Conservation (phyloP, 2,329 filamentous ascomycete species). For the Pseudogymnoascus sp. region DNA sequence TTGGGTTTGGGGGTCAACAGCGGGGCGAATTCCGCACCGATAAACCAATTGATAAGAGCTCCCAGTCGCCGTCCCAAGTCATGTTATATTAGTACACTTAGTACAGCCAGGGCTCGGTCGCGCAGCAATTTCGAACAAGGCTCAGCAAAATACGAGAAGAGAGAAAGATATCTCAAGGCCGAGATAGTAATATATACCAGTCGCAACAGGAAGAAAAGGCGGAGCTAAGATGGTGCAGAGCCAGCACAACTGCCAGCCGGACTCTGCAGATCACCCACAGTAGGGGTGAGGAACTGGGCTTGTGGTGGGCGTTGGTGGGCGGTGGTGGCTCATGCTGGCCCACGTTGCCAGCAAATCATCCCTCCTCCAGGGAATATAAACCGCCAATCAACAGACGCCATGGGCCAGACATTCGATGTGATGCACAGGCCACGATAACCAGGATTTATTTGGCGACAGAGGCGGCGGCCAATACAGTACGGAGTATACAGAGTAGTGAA, state of each 20-base stretch:
- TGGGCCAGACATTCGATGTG: neutral
- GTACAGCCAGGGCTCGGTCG: neutral
- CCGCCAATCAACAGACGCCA: constrained; percentile 3
- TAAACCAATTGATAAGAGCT: constrained; percentile 12
- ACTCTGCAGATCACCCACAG: constrained; percentile 7
- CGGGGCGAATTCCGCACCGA: constrained; percentile 11
- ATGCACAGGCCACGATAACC: constrained; percentile 7
- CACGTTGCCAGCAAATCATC: constrained; percentile 11
- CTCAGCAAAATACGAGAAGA: constrained; percentile 8
- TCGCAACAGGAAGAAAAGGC: neutral
- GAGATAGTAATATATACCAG: constrained; percentile 6
- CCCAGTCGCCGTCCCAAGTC: constrained; percentile 2
- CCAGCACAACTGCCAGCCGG: constrained; percentile 8
- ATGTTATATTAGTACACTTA: constrained; percentile 5
- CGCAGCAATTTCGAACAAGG: constrained; percentile 9
- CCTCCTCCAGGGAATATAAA: constrained; percentile 6
- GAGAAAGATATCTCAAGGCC: neutral
- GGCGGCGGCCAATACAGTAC: constrained; percentile 6
- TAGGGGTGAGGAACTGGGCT: constrained; percentile 5
- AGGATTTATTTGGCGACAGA: constrained; percentile 4
- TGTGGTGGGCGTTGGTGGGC: too few species aligned
- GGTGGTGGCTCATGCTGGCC: constrained; percentile 7
- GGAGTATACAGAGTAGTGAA: neutral
- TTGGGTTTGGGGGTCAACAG: constrained; percentile 10
- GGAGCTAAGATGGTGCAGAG: constrained; percentile 7